phyloP scores from a whole-genome alignment of 805 yeast genomes.

The Ogataea nakhonphanomensis region DNA sequence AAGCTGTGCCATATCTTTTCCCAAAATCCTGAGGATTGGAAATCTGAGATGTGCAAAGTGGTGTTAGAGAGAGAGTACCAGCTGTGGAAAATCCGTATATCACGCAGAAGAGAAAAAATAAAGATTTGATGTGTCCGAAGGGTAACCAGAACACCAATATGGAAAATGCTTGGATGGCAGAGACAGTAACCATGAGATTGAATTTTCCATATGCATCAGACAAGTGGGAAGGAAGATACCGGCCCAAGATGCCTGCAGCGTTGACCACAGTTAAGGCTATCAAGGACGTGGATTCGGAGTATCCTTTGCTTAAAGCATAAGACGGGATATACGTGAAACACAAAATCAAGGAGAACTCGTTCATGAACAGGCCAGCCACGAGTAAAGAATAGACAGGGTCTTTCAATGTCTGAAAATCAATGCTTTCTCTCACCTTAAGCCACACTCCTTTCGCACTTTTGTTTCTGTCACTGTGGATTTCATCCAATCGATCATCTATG shows the following conservation, averaged over 20 bases:
- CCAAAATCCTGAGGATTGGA: conserved; percentile 66
- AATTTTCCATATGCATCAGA: conserved; percentile 46
- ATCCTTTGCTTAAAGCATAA: conserved; percentile 51
- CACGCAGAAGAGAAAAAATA: conserved; percentile 50
- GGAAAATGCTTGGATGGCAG: conserved; percentile 40
- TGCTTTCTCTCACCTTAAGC: conserved; percentile 24
- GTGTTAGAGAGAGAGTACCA: conserved; percentile 60
- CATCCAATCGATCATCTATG: conserved; percentile 29
- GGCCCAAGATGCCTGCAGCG: conserved; percentile 41
- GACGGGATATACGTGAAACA: conserved; percentile 54
- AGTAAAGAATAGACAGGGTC: conserved; percentile 41
- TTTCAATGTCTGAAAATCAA: conserved; percentile 39
- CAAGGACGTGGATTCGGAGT: conserved; percentile 39
- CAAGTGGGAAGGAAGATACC: conserved; percentile 42
- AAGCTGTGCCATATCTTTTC: conserved; percentile 65
- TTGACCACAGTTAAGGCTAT: conserved; percentile 44
- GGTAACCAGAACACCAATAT: conserved; percentile 61
- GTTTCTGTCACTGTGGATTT: conserved; percentile 13
- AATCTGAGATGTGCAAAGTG: conserved; percentile 66
- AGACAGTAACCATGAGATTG: conserved; percentile 38
- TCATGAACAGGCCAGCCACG: conserved; percentile 41
- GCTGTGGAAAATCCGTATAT: conserved; percentile 59
- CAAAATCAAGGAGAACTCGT: conserved; percentile 52
- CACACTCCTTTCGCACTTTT: conserved; percentile 4
- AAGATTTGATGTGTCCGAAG: conserved; percentile 43